These are phyloP conservation scores for Scolecobasidium constrictum DNA, from an alignment of 2,329 filamentous ascomycete species.

Conservation along the genomic window DNA sequence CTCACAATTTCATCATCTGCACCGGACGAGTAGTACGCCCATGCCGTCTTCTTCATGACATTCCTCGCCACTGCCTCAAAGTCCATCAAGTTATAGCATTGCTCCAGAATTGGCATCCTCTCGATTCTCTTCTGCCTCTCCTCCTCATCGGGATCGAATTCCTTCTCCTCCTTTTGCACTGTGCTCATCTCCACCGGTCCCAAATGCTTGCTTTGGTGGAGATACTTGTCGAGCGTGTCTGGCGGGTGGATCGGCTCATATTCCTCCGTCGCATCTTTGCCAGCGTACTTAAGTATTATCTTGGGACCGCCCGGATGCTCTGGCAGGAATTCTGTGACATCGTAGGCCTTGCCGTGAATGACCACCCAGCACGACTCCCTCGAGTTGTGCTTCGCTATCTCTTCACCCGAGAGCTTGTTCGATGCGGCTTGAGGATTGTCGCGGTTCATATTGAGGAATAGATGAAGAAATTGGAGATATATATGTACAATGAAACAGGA, in stretches of 20 bases:
- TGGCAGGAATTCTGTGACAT: slow-evolving; percentile 81
- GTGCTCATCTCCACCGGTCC: slow-evolving; percentile 84
- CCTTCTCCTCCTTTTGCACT: slow-evolving; percentile 56
- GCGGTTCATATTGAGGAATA: no score
- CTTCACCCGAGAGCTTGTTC: slow-evolving; percentile 37
- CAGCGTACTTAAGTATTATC: slow-evolving; percentile 94
- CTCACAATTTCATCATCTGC: slow-evolving; percentile 79
- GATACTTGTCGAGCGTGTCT: slow-evolving; percentile 74
- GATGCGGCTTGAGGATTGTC: not conserved
- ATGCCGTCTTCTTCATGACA: slow-evolving; percentile 92
- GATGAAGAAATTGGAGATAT: not conserved
- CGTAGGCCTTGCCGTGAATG: slow-evolving; percentile 77
- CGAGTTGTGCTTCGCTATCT: slow-evolving; percentile 65
- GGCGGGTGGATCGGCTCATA: slow-evolving; percentile 85
- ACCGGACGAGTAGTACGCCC: slow-evolving; percentile 95
- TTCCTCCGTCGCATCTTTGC: slow-evolving; percentile 86
- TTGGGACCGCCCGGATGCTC: slow-evolving; percentile 84
- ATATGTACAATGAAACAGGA: not conserved
- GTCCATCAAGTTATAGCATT: slow-evolving; percentile 90
- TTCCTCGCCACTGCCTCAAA: slow-evolving; percentile 86
- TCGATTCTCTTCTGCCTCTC: slow-evolving; percentile 64
- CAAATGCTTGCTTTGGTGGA: slow-evolving; percentile 75
- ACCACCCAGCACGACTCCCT: slow-evolving; percentile 87
- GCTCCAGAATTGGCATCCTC: slow-evolving; percentile 65
- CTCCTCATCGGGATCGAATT: slow-evolving; percentile 58